These are phyloP conservation scores for Podospora pseudoanserina DNA, from an alignment of 495 filamentous ascomycete genomes.

Conservation along the genomic window DNA sequence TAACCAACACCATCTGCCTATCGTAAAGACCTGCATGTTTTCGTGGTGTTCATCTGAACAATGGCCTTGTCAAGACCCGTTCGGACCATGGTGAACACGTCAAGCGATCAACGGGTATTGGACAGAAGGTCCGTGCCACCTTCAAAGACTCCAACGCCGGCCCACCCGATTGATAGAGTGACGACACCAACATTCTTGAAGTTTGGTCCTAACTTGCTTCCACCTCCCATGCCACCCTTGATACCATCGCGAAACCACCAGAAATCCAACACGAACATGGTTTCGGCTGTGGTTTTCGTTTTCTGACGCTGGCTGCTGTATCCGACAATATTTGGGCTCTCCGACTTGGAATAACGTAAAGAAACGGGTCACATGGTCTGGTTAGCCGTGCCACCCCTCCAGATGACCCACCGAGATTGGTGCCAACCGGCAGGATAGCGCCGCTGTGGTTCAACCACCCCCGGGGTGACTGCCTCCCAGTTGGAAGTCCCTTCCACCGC, in stretches of 20 bases:
- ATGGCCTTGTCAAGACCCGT: neutral
- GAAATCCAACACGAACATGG: neutral
- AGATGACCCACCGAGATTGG: constrained; percentile 32
- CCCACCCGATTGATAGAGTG: neutral
- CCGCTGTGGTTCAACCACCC: constrained; percentile 9
- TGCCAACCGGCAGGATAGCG: constrained; percentile 21
- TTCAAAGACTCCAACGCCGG: neutral
- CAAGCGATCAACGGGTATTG: neutral
- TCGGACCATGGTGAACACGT: neutral
- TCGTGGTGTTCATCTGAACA: neutral
- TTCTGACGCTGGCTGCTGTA: neutral
- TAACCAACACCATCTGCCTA: too few species aligned
- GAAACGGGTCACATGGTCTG: constrained; percentile 23
- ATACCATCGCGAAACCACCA: neutral
- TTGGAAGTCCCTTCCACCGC: constrained; percentile 22
- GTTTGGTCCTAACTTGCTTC: neutral
- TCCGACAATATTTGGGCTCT: neutral
- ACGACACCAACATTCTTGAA: neutral
- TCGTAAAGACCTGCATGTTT: neutral
- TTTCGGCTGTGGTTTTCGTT: neutral
- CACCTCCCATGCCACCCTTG: neutral
- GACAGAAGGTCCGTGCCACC: neutral
- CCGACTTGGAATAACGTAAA: neutral
- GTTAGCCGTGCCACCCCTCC: constrained; percentile 3
- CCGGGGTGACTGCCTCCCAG: constrained; percentile 1